Base-by-base conservation (phyloP, 2,329 filamentous ascomycete genomes). In the Neoscytalidium dimidiatum region DNA sequence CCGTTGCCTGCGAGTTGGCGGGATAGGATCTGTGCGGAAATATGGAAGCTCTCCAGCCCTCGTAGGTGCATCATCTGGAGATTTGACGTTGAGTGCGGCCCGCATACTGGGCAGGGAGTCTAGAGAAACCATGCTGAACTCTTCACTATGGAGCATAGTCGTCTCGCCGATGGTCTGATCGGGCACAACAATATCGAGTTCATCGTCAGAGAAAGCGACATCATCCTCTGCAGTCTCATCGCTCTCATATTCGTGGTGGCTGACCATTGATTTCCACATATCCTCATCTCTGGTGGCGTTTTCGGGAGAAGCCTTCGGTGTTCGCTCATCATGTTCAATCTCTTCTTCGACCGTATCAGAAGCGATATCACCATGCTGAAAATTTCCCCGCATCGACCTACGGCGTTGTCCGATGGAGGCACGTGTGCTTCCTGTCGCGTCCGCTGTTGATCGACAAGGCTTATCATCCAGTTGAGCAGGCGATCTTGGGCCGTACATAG, bases 41-140 rank as follows among this genome's bases (percentile, higher is more conserved):
- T 41, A 31, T 4, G 46, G 35, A 29, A 48, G 19, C 9, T n/a
- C 46, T 6, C 13, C 23, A 9, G 9, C 28, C 21, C n/a, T 26
- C 14, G 14, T 7, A 5, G 21, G 26, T 7, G 19, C 26, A 5
- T 7, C 23, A 3, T 7, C 21, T 7, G 49, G n/a, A n/a, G 35
- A 35, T 8, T 8, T 28, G 21, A 72, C 75, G n/a, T 69, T 71
- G 23, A 5, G 56, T 11, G 72, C 65, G 13, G 68, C 68, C 33
- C 69, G 71, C 44, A 67, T 72, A 46, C 74, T 77, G 31, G 77
- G 77, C 33, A 84, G 68, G 1, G 81, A 82, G 38, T 83, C 79
- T 11, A 83, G 72, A 2, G 81, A 83, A 1, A 84, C 76, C 78
- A 84, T 83, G 65, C 80, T 84, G 70, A 84, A 83, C 62, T 80